A percentile compares a stretch with the other conserved stretches of the same genome.
Evolutionary conservation across 2,329 filamentous ascomycete genomes (phyloP).

Genomic region (Acrodontium crateriforme): DNA sequence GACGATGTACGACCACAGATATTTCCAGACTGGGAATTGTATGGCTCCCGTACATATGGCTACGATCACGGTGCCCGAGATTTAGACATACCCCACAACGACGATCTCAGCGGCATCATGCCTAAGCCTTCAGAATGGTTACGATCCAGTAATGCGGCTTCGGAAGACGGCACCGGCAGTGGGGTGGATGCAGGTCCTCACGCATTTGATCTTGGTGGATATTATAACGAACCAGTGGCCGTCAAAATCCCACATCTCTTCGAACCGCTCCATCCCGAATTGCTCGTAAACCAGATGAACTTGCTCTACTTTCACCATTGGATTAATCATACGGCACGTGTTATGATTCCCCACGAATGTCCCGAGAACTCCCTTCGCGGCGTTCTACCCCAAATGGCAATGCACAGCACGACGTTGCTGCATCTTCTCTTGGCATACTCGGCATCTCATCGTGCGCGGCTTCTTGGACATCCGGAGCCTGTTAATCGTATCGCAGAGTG

Average conservation of each 20-base stretch:
- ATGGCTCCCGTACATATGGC: conserved; percentile 41
- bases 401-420: conserved; percentile 56
- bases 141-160: conserved; percentile 18
- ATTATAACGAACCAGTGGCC: conserved; percentile 55
- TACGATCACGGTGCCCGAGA: conserved; percentile 59
- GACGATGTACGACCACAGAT: no score
- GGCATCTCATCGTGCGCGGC: conserved; percentile 65
- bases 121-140: conserved; percentile 19
- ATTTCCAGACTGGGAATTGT: no score
- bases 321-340: conserved; percentile 65
- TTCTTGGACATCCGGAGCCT: conserved; percentile 61
- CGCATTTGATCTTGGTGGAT: conserved; percentile 46
- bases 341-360: conserved; percentile 49
- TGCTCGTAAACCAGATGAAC: conserved; percentile 66
- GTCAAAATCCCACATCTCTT: conserved; percentile 48
- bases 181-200: conserved; percentile 24
- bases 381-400: conserved; percentile 52
- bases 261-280: conserved; percentile 40
- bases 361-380: conserved; percentile 46
- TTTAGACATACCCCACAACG: conserved; percentile 55
- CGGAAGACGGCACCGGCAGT: conserved; percentile 15
- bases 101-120: conserved; percentile 52
- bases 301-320: conserved; percentile 62
- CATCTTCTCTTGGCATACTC: conserved; percentile 69
- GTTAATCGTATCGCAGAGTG: conserved; percentile 64